Conservation (phyloP, 1,284 basidiomycete genomes). For the Paramarasmius palmivorus region DNA sequence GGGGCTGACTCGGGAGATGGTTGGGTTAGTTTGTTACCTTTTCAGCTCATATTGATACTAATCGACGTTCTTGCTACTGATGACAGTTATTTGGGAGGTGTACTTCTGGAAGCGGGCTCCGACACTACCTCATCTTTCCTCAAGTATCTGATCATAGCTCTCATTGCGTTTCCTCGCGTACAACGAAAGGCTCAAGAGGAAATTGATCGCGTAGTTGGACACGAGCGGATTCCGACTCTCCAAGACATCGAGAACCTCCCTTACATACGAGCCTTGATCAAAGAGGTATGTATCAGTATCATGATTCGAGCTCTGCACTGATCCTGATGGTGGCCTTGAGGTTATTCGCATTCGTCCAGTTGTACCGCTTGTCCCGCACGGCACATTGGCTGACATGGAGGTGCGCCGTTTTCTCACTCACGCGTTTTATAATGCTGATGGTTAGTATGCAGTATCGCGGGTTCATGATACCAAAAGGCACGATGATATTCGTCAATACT, state of each 20-base stretch:
- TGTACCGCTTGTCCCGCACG: slow-evolving; percentile 19
- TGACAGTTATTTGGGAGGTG: slow-evolving; percentile 21
- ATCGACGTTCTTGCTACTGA: background rate
- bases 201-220: slow-evolving; percentile 26
- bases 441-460: slow-evolving; percentile 12
- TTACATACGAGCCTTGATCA: slow-evolving; percentile 28
- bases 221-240: slow-evolving; percentile 21
- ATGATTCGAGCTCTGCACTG: background rate
- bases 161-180: slow-evolving; percentile 22
- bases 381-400: slow-evolving; percentile 10
- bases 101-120: slow-evolving; percentile 20
- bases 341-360: slow-evolving; percentile 23
- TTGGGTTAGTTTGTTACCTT: slow-evolving; percentile 7
- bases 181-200: slow-evolving; percentile 28
- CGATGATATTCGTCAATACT: slow-evolving; percentile 19
- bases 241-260: slow-evolving; percentile 27
- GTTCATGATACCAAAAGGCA: slow-evolving; percentile 18
- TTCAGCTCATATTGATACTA: background rate
- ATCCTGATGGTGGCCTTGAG: slow-evolving; percentile 9
- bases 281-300: slow-evolving; percentile 17
- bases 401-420: background rate
- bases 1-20: slow-evolving; percentile 7
- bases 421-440: background rate
- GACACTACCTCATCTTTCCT: slow-evolving; percentile 19
- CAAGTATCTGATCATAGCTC: slow-evolving; percentile 15